Evolutionary conservation across 352 stramenopile genomes (phyloP), one percentile per base, ranked within the genome.

Genomic region (Pythium folliculosum): DNA sequence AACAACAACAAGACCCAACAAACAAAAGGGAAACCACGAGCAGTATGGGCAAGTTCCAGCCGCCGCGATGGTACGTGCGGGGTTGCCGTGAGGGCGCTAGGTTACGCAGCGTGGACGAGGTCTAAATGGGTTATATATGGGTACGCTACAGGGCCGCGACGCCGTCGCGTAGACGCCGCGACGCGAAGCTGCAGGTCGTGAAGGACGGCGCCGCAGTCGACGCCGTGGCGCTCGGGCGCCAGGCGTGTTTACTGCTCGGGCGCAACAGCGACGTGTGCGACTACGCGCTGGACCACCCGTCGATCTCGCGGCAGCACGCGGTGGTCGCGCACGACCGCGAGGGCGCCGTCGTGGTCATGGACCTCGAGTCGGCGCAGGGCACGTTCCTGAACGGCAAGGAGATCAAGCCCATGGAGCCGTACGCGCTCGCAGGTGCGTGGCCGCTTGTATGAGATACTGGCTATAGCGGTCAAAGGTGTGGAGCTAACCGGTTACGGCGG

Each of bases 341-440:
- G 7, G 80, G 76, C 3, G 59, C 70, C 1, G 43, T 97, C 0
- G 79, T 70, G 22, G 63, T 95, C 14, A 69, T 94, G 63, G 90
- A 96, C 68, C 75, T 96, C 21, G 78, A 76, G 7, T 96, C 88
- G 3, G 84, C 81, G n/a, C 89, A 97, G 64, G 90, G 89, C 47
- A 92, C 89, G 43, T 94, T 92, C 35, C 62, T 96, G 43, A 93
- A 96, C 63, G 84, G 68, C 47, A 52, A 81, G 43, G 80, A 89
- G 63, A 81, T 96, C 27, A 59, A 79, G 21, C 71, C 76, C 0
- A 75, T 91, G 48, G 66, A 80, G 55, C 81, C 82, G 0, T 59
- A 55, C 17, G 47, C 49, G 32, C 72, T 95, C 17, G 69, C 70
- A 49, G 67, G 77, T 85, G 55, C 8, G 64, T 49, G 16, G 38